Percentiles rank a stretch among this genome's conserved stretches.
These are phyloP conservation scores for Cladorrhinum sp. DNA, from an alignment of 2,329 filamentous ascomycete species.

Conservation along the genomic window DNA sequence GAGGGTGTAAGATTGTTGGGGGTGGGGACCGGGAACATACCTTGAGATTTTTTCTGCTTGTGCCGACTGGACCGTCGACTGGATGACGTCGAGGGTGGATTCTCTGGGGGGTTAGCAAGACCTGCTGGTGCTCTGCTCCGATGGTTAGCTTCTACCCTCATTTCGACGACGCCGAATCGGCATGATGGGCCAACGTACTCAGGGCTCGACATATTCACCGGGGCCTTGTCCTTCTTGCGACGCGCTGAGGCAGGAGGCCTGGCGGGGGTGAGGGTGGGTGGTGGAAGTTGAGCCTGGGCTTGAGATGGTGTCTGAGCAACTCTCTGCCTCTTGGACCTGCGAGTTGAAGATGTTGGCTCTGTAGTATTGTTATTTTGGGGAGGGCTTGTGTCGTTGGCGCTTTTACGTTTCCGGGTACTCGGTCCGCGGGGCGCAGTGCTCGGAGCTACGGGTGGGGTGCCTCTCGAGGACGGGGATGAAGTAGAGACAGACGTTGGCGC, in stretches of 20 bases:
- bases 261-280: conserved; percentile 35
- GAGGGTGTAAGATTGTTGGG: conserved; percentile 1
- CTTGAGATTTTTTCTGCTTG: conserved; percentile 59
- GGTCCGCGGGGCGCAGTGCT: conserved; percentile 24
- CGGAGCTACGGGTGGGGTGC: neutral
- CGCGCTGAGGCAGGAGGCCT: conserved; percentile 39
- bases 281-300: conserved; percentile 30
- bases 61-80: conserved; percentile 70
- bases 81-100: conserved; percentile 59
- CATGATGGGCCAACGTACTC: conserved; percentile 49
- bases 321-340: conserved; percentile 71
- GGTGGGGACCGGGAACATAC: conserved; percentile 30
- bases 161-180: neutral
- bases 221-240: conserved; percentile 59
- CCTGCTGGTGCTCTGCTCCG: conserved; percentile 43
- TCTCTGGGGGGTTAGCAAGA: conserved; percentile 61
- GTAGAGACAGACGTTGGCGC: conserved; percentile 39
- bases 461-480: conserved; percentile 30
- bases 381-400: conserved; percentile 51
- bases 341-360: conserved; percentile 40
- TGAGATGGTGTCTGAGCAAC: conserved; percentile 45
- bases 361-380: conserved; percentile 28
- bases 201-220: conserved; percentile 68
- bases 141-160: conserved; percentile 17
- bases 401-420: conserved; percentile 74